phyloP scores from a whole-genome alignment of 2,329 filamentous ascomycete genomes.

The Paecilomyces sp. region DNA sequence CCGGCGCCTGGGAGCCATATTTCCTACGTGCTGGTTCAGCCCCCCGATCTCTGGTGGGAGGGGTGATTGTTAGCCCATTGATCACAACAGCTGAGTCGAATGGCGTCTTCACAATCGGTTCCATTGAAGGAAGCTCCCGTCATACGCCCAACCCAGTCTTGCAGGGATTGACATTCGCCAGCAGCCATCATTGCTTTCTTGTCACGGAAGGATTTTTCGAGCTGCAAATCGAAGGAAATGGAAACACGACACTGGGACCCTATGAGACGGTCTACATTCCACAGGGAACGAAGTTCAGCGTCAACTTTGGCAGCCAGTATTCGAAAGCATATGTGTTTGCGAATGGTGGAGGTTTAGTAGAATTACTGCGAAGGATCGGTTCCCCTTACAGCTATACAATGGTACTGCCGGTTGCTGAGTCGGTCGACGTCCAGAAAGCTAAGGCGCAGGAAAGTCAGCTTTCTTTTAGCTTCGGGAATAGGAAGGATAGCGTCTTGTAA shows the following conservation, averaged over 20 bases:
- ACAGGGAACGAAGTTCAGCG: neutral
- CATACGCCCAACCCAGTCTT: neutral
- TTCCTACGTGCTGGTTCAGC: constrained; percentile 47
- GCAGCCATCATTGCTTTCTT: neutral
- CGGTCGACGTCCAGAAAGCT: neutral
- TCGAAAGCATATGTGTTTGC: neutral
- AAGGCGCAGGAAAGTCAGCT: neutral
- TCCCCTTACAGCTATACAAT: neutral
- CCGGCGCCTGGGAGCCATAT: constrained; percentile 41
- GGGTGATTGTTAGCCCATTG: constrained; percentile 42
- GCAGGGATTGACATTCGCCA: neutral
- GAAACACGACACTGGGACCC: neutral
- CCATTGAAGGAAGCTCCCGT: constrained; percentile 34
- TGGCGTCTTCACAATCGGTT: constrained; percentile 48
- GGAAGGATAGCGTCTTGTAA: neutral
- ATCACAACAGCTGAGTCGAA: constrained; percentile 41
- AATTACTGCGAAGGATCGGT: neutral
- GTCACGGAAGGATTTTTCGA: neutral
- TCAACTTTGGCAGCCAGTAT: neutral
- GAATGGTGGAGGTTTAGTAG: neutral
- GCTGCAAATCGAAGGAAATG: neutral
- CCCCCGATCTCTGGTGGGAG: constrained; percentile 40
- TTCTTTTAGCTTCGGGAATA: neutral
- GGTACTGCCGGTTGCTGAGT: neutral
- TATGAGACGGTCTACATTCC: neutral